Base-by-base conservation (phyloP, 352 stramenopile genomes). In the Bremia lactucae region DNA sequence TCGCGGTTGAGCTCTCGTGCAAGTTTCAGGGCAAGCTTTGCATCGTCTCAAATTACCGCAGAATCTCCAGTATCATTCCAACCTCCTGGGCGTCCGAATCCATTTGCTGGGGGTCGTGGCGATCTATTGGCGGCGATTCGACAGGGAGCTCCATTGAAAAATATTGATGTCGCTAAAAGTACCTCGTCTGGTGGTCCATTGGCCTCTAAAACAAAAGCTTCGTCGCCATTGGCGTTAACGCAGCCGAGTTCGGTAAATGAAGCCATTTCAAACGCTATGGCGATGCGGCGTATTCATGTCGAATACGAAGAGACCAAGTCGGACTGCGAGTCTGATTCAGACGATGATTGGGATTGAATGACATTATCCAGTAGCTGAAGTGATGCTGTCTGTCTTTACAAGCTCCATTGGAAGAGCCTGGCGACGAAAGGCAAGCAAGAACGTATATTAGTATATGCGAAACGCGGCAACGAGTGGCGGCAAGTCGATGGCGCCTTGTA, bases 211-310 rank as follows among this genome's bases (percentile, higher is more conserved):
- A 11, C 22, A n/a, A 33, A n/a, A 6, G 11, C 49, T 36, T 42
- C 51, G 0, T 46, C 59, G 14, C 59, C 59, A 16, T 36, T 55
- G 43, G 55, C 58, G 2, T 28, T 68, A 22, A 65, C 60, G 4
- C 66, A 76, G 45, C 62, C 61, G 23, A 59, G 53, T 6, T 84
- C 75, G 1, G 83, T 91, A 47, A 80, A 65, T 22, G 79, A 91
- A 48, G 75, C 72, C 21, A 91, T 91, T 42, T 72, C 69, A 20
- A 87, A 89, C 37, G 79, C 76, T 14, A 87, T 91, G 73, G 72
- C 76, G 0, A 63, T 69, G 26, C 67, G 79, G 23, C 72, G 72
- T n/a, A 83, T 87, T 36, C 73, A 87, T 28, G 68, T 88, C 29
- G 76, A 91, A 50, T 89, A 83, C 20, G 76, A 87, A 36, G 72